phyloP scores from a whole-genome alignment of 2,329 filamentous ascomycete species.

The Pseudovirgaria hyperparasitica region DNA sequence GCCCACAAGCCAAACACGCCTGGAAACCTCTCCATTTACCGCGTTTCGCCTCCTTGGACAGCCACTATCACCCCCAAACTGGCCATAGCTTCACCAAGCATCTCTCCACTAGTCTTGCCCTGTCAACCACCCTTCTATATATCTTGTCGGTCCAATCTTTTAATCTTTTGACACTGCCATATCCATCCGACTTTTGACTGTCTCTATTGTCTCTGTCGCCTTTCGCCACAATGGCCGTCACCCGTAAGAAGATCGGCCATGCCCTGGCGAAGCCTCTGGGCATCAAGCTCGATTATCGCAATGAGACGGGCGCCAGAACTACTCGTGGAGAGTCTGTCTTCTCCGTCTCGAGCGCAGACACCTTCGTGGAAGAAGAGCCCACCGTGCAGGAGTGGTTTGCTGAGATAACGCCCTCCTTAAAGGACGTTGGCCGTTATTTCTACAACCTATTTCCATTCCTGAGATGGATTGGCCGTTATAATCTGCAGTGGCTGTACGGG shows the following conservation, averaged over 20 bases:
- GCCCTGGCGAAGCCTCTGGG: slow-evolving; percentile 65
- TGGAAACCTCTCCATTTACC: no score
- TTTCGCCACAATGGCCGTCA: slow-evolving; percentile 15
- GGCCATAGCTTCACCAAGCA: no score
- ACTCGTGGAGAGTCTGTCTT: slow-evolving; percentile 69
- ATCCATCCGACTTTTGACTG: no score
- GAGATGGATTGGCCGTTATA: slow-evolving; percentile 83
- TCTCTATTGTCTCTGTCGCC: no score
- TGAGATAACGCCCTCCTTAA: slow-evolving; percentile 46
- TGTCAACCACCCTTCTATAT: no score
- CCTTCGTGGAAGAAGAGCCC: slow-evolving; percentile 74
- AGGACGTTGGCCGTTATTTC: slow-evolving; percentile 47
- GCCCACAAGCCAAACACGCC: no score
- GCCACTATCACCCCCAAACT: no score
- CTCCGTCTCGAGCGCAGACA: slow-evolving; percentile 59
- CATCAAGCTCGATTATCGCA: slow-evolving; percentile 64
- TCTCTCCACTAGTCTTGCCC: no score
- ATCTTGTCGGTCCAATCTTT: no score
- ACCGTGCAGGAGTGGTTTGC: slow-evolving; percentile 59
- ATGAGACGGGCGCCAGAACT: slow-evolving; percentile 45
- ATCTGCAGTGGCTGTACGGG: slow-evolving; percentile 74
- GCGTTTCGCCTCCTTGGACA: no score
- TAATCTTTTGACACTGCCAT: no score
- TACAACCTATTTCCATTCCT: slow-evolving; percentile 73
- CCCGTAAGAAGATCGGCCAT: slow-evolving; percentile 50